Base-by-base conservation (phyloP, 2,329 filamentous ascomycete genomes). In the Microsporum ferrugineum region DNA sequence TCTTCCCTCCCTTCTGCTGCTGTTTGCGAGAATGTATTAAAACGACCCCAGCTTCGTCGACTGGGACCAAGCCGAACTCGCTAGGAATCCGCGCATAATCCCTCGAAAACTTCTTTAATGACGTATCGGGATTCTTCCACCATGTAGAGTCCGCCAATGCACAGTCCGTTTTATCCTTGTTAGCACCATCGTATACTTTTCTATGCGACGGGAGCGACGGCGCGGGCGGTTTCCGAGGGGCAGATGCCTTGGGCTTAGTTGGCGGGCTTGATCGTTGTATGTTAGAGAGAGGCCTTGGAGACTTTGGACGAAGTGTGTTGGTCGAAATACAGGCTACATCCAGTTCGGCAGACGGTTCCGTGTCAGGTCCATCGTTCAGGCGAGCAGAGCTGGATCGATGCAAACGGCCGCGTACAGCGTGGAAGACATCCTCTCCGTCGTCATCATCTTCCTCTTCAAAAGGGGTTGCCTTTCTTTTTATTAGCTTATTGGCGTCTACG, bases 21-120 rank as follows among this genome's bases (percentile, higher is more conserved):
- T 12, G 39, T 39, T 57, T 59, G 7, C 10, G 39, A 27, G 57
- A 10, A 2, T 49, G 12, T 59, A 59, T 10, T n/a, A 36, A 3
- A 5, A 73, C 68, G 8, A 75, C 68, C 1, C 73, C 73, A 23
- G 69, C 69, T 31, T 70, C 67, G 60, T 75, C 71, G 2, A 70
- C 60, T 17, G 65, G 65, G n/a, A 73, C 69, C 41, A 65, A 69
- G 31, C 63, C 61, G 2, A 70, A 67, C 53, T 75, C 72, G 27
- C 57, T 61, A 12, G 68, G 61, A 23, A 73, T 64, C 23, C 73
- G 71, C 51, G 69, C 67, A 57, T 74, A 70, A 2, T 68, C 68
- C 38, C 68, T 65, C 10, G 70, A 71, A 69, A 72, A 77, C 5
- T 61, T 62, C 62, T 75, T 76, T 62, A 76, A 74, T 0, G 73